A percentile compares a stretch with the other conserved stretches of the same genome.
These are phyloP conservation scores for Eucalyptus urophylla DNA, from an alignment of 345 rosid genomes.

Conservation along the genomic window DNA sequence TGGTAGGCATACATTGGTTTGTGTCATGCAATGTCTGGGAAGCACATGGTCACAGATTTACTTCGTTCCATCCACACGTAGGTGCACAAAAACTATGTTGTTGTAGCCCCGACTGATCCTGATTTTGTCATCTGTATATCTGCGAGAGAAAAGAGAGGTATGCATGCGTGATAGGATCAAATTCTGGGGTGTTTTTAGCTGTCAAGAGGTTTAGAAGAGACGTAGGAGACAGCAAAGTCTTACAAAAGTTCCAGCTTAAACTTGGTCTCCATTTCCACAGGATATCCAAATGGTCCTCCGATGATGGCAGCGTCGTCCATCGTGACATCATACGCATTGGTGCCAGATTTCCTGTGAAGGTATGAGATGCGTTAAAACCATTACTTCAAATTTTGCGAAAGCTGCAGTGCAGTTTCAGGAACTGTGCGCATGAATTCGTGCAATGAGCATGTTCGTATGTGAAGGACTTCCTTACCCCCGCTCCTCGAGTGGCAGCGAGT, in stretches of 20 bases:
- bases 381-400: background rate
- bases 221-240: conserved; percentile 2
- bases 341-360: conserved; percentile 36
- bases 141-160: conserved; percentile 5
- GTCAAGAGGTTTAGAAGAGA: background rate
- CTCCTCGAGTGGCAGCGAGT: background rate
- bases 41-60: background rate
- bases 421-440: background rate
- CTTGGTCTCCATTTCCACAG: conserved; percentile 54
- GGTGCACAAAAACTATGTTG: conserved; percentile 53
- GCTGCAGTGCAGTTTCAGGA: background rate
- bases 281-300: conserved; percentile 68
- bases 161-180: background rate
- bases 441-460: background rate
- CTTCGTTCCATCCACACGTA: conserved; percentile 8
- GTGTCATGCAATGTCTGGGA: background rate
- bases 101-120: conserved; percentile 68
- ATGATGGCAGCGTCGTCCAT: conserved; percentile 90
- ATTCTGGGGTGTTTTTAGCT: background rate
- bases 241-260: conserved; percentile 54
- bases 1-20: background rate
- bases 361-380: background rate
- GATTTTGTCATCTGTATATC: conserved; percentile 62
- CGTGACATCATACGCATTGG: conserved; percentile 24
- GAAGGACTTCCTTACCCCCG: background rate